Conservation (phyloP, 116 monocot species). For the Dioscorea cayenensis region DNA sequence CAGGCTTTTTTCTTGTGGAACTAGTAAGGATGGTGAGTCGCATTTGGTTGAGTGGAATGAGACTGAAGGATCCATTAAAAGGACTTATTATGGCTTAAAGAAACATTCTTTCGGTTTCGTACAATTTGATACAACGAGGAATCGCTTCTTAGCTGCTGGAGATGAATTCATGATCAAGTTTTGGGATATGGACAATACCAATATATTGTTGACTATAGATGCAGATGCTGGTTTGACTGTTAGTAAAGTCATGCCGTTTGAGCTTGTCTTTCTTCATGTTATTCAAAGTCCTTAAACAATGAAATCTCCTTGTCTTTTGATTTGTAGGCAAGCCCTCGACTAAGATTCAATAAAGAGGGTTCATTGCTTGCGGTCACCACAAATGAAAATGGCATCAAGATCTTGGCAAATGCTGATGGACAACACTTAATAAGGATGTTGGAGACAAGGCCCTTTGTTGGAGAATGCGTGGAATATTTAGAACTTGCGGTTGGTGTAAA, state of each 20-base stretch:
- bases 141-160: slow-evolving; percentile 51
- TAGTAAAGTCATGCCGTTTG: background rate
- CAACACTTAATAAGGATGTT: slow-evolving; percentile 29
- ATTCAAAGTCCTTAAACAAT: background rate
- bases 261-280: background rate
- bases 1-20: too few relatives aligned
- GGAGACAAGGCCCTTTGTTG: slow-evolving; percentile 27
- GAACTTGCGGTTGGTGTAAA: too few relatives aligned
- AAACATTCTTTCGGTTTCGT: slow-evolving; percentile 41
- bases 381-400: slow-evolving; percentile 48
- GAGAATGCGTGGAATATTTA: too few relatives aligned
- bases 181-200: slow-evolving; percentile 54
- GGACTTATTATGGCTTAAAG: slow-evolving; percentile 55
- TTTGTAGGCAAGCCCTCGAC: too few relatives aligned
- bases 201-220: slow-evolving; percentile 32
- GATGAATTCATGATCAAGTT: slow-evolving; percentile 58
- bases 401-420: slow-evolving; percentile 49
- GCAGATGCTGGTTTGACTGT: slow-evolving; percentile 51
- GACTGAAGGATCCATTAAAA: slow-evolving; percentile 58
- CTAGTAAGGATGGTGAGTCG: slow-evolving; percentile 70
- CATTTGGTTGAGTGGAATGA: slow-evolving; percentile 79
- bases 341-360: too few relatives aligned
- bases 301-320: too few relatives aligned
- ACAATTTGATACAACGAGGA: slow-evolving; percentile 50
- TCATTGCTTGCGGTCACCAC: slow-evolving; percentile 45